A percentile compares a stretch with the other conserved stretches of the same genome.
These are phyloP conservation scores for Urochloa ruziziensis DNA, from an alignment of 176 grass and related monocot genomes.

Conservation along the genomic window DNA sequence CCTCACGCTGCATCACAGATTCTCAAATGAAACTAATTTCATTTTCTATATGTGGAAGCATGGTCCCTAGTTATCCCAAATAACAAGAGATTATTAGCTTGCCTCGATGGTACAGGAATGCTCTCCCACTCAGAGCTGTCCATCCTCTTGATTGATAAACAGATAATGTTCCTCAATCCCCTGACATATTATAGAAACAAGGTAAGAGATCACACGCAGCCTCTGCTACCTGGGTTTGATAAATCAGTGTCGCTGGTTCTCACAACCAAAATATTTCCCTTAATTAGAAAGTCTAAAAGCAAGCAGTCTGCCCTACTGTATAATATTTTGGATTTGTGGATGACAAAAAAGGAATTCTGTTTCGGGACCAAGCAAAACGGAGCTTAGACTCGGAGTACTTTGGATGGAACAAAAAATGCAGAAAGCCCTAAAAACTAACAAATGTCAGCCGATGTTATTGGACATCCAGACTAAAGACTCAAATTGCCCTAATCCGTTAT, in stretches of 20 bases:
- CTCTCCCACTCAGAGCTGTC: slow-evolving; percentile 83
- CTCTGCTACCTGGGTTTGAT: slow-evolving; percentile 11
- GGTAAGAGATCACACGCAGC: neutral
- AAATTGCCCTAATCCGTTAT: neutral
- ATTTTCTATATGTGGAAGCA: slow-evolving; percentile 1
- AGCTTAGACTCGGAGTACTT: neutral
- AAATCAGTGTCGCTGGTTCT: neutral
- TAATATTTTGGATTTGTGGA: neutral
- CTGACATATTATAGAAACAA: slow-evolving; percentile 38
- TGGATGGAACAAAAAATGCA: neutral
- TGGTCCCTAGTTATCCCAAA: slow-evolving; percentile 15
- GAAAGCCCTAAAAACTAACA: neutral
- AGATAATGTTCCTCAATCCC: slow-evolving; percentile 81
- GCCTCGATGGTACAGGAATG: slow-evolving; percentile 80
- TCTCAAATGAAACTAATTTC: slow-evolving; percentile 11
- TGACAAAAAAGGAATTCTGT: too few species aligned
- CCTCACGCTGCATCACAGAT: slow-evolving; percentile 71
- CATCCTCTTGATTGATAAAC: slow-evolving; percentile 77
- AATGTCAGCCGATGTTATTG: neutral
- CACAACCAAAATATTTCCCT: neutral
- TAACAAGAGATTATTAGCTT: slow-evolving; percentile 27
- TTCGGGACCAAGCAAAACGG: too few species aligned
- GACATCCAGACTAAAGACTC: slow-evolving; percentile 18
- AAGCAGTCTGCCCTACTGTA: neutral
- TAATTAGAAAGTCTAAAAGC: slow-evolving; percentile 5